Evolutionary conservation across 768 basidiomycete genomes (phyloP), one percentile per base, ranked within the genome.

Genomic region (Sporobolomyces pararoseus): DNA sequence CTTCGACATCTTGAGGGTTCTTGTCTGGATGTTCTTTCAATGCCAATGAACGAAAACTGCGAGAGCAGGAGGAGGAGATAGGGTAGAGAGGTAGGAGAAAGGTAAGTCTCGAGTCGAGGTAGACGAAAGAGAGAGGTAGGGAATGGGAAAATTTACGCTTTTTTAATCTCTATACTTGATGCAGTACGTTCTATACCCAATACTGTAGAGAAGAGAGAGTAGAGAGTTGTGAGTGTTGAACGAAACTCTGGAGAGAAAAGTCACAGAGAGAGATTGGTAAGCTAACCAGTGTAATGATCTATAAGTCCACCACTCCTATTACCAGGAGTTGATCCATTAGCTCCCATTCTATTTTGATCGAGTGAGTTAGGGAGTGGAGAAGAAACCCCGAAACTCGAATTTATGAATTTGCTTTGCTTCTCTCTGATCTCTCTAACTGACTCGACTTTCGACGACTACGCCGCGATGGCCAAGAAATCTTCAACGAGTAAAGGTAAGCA

Each of bases 1-100:
- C 90, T 72, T 95, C 91, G 5, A 89, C 79, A 75, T 95, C 87
- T 70, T 87, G 83, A 53, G 84, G 82, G 76, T 97, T 97, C 81
- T 97, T 81, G 75, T 82, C 82, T 7, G 81, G 80, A 70, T 81
- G 81, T 49, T 80, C 76, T 25, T 73, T 54, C n/a, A 81, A 77
- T 3, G 75, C 76, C 12, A 54, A 23, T 12, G 70, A 69, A 14
- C 75, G 69, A 31, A 75, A 77, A 2, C 76, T 77, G 70, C 39
- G 10, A n/a, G n/a, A n/a, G n/a, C n/a, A n/a, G n/a, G n/a, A n/a
- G n/a, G n/a, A n/a, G n/a, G n/a, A n/a, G n/a, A n/a, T n/a, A n/a
- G n/a, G n/a, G n/a, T n/a, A n/a, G n/a, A n/a, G n/a, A n/a, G n/a
- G n/a, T n/a, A n/a, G n/a, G n/a, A n/a, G n/a, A n/a, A n/a, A n/a